A percentile compares a stretch with the other conserved stretches of the same genome.
Evolutionary conservation across 2,329 filamentous ascomycete species (phyloP).

Genomic region (Rutstroemia sp.): DNA sequence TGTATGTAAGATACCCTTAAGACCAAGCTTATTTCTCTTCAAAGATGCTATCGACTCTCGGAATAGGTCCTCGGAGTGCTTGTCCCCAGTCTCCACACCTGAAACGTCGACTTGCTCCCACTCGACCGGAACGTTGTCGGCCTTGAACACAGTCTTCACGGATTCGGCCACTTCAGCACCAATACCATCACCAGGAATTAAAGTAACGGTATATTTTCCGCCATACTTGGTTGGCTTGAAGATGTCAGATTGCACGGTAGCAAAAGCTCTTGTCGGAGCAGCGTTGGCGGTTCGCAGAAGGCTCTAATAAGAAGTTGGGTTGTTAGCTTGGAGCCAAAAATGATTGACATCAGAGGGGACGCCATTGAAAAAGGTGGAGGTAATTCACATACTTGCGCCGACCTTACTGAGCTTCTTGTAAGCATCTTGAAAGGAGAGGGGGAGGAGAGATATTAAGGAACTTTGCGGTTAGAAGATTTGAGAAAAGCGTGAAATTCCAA

Average conservation of each 20-base stretch:
- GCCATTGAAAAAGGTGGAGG: slow-evolving; percentile 20
- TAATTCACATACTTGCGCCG: slow-evolving; percentile 38
- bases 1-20: slow-evolving; percentile 98
- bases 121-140: slow-evolving; percentile 95
- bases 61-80: slow-evolving; percentile 91
- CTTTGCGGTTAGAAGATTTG: not conserved
- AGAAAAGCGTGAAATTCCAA: slow-evolving; percentile 3
- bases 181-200: slow-evolving; percentile 98
- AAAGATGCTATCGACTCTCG: slow-evolving; percentile 91
- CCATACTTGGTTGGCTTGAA: slow-evolving; percentile 97
- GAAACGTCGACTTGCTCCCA: slow-evolving; percentile 98
- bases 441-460: not conserved
- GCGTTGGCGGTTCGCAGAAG: slow-evolving; percentile 27
- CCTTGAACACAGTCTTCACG: slow-evolving; percentile 99
- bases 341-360: slow-evolving; percentile 9
- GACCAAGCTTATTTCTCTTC: slow-evolving; percentile 95
- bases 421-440: slow-evolving; percentile 22
- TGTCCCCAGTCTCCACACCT: slow-evolving; percentile 74
- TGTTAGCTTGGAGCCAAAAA: slow-evolving; percentile 8
- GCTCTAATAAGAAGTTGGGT: slow-evolving; percentile 27
- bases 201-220: slow-evolving; percentile 97
- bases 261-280: slow-evolving; percentile 41
- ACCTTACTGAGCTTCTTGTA: slow-evolving; percentile 29
- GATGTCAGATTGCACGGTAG: slow-evolving; percentile 86
- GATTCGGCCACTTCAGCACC: slow-evolving; percentile 96